Evolutionary conservation across 805 yeast species (phyloP), one percentile per base, ranked within the genome.

Genomic region (Ogataea naganishii): DNA sequence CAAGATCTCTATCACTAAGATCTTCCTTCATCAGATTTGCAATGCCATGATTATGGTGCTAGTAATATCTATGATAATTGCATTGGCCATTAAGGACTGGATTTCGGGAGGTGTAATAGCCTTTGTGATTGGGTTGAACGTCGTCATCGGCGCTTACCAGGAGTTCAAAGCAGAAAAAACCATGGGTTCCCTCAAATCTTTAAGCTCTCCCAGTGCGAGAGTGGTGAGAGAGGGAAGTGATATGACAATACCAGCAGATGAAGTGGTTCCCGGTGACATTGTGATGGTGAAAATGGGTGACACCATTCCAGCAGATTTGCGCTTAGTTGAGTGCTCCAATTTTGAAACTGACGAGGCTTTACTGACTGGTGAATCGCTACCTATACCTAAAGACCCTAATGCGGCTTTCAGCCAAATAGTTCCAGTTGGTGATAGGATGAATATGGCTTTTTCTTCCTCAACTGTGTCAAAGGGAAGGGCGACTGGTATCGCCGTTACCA

Each of bases 361-460:
- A 20, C 64, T 89, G 34, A 88, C 97, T 0, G 97, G 97, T 29
- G 97, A 89, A 57, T 72, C 94, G 0, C 52, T 73, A 26, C 88
- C 95, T 3, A 69, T 80, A n/a, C 56, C 64, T 12, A 80, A 80
- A 48, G 62, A 67, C 28, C 64, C 59, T 16, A 43, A 49, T 0
- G 57, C 57, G 8, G 56, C 63, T 7, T 74, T 66, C 36, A 23
- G 31, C 11, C 51, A 49, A 30, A 44, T 38, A 29, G 55, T 69
- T 10, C 80, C 84, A 7, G 80, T 80, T 18, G 89, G 88, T 29
- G 89, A 81, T 48, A 60, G 89, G 24, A 49, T 72, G 35, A 80
- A 80, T 51, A 66, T 80, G 79, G 85, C 76, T 1, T 80, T 58
- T 43, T 66, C 80, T 4, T 78, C 86, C 2, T 71, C 83, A 2